phyloP scores from a whole-genome alignment of 2,329 filamentous ascomycete species.

The Colletotrichum sidae region DNA sequence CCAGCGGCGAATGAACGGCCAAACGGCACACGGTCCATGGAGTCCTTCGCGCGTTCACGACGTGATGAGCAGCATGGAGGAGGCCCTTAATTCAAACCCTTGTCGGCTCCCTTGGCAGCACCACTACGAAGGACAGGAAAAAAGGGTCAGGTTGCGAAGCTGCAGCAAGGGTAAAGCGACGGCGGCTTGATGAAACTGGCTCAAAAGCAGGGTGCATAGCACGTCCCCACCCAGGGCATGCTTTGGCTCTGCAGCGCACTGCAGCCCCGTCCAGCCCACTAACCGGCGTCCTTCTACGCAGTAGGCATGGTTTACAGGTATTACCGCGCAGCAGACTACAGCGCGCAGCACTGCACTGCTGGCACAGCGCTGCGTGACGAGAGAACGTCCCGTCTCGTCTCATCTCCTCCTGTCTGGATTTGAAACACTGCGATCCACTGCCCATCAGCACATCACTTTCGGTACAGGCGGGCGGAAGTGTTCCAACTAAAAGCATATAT shows the following conservation, averaged over 20 bases:
- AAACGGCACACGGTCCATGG: background rate
- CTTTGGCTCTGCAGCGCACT: slow-evolving; percentile 26
- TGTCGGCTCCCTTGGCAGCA: background rate
- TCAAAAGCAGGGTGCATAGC: slow-evolving; percentile 27
- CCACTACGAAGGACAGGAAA: background rate
- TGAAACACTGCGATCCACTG: too few relatives aligned
- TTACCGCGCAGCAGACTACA: too few relatives aligned
- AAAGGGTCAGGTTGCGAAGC: background rate
- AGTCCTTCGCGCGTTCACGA: slow-evolving; percentile 1
- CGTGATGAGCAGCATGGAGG: slow-evolving; percentile 4
- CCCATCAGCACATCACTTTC: too few relatives aligned
- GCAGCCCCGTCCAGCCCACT: slow-evolving; percentile 2
- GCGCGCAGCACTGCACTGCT: too few relatives aligned
- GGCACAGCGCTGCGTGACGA: too few relatives aligned
- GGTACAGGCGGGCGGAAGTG: too few relatives aligned
- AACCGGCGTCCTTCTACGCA: too few relatives aligned
- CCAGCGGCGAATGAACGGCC: too few relatives aligned
- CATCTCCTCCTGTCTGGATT: too few relatives aligned
- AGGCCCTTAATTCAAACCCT: background rate
- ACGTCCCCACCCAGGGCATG: slow-evolving; percentile 16
- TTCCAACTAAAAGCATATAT: too few relatives aligned
- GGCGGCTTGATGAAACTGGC: slow-evolving; percentile 36
- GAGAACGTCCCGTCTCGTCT: too few relatives aligned
- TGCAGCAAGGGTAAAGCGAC: slow-evolving; percentile 29
- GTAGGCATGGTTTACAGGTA: too few relatives aligned